Conservation (phyloP, 2,329 filamentous ascomycete species). For the Aspergillus sp. region DNA sequence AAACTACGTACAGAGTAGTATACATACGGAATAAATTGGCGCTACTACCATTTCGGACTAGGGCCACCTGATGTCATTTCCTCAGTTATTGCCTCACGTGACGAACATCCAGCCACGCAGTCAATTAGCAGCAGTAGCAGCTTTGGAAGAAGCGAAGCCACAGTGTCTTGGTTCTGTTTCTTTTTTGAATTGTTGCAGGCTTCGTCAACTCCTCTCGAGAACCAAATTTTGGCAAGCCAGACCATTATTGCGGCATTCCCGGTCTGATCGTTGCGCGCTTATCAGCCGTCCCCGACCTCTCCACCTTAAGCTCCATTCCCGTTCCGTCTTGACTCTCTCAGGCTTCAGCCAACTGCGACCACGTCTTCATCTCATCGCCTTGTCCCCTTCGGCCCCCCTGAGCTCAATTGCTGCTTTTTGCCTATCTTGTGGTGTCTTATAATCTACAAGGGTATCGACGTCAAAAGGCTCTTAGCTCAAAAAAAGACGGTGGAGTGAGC, state of each 20-base stretch:
- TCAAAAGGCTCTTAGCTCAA: neutral
- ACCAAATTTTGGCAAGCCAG: neutral
- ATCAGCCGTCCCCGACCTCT: slow-evolving; percentile 8
- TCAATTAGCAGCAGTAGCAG: neutral
- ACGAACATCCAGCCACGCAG: neutral
- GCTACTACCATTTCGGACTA: neutral
- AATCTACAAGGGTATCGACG: neutral
- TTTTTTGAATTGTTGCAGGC: neutral
- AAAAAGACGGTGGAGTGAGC: neutral
- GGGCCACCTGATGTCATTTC: neutral
- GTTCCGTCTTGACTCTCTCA: neutral
- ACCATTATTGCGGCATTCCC: neutral
- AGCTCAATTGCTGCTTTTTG: neutral
- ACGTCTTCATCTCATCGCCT: neutral
- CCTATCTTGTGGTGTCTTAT: neutral
- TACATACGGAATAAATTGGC: neutral
- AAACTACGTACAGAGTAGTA: neutral
- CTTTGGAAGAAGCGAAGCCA: neutral
- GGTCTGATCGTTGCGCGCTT: neutral
- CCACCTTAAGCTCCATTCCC: slow-evolving; percentile 10
- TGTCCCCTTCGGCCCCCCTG: neutral
- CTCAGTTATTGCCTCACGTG: neutral
- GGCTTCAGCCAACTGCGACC: neutral
- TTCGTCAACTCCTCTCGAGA: neutral
- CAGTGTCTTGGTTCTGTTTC: neutral